Evolutionary conservation across 2,329 filamentous ascomycete genomes (phyloP).

Genomic region (Graphilbum fragrans): DNA sequence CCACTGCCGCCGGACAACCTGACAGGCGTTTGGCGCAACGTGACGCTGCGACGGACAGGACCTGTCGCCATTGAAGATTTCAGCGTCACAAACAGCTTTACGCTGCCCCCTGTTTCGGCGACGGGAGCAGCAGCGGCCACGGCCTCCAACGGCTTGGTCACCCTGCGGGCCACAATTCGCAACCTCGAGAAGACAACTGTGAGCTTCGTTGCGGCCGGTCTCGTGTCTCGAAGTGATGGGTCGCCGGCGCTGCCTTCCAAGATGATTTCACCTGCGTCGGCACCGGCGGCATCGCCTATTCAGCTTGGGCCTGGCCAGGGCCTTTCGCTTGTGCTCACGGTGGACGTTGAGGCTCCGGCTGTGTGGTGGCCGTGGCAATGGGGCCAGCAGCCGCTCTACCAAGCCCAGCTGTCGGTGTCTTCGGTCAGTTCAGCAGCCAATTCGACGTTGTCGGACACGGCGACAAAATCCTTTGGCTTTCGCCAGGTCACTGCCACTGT

Average conservation of each 20-base stretch:
- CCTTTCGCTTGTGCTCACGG: constrained; percentile 7
- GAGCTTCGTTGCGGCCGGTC: constrained; percentile 17
- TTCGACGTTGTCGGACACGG: constrained; percentile 15
- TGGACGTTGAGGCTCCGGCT: constrained; percentile 6
- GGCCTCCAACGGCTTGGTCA: constrained; percentile 20
- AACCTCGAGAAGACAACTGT: constrained; percentile 27
- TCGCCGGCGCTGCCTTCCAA: constrained; percentile 1
- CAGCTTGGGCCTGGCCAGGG: constrained; percentile 6
- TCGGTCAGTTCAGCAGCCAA: no score
- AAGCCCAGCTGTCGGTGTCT: constrained; percentile 16
- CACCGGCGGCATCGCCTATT: neutral
- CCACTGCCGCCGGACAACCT: constrained; percentile 50
- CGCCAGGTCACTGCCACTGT: constrained; percentile 38
- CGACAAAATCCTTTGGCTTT: constrained; percentile 34
- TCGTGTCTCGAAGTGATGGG: constrained; percentile 14
- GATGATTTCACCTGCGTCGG: no score
- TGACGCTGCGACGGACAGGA: constrained; percentile 43
- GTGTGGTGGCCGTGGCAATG: constrained; percentile 53
- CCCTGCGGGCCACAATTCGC: constrained; percentile 23
- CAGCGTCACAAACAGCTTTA: constrained; percentile 30
- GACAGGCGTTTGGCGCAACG: constrained; percentile 49
- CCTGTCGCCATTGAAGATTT: constrained; percentile 31
- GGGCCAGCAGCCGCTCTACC: constrained; percentile 32
- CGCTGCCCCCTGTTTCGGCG: constrained; percentile 11
- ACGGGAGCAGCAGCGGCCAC: no score